phyloP scores from a whole-genome alignment of 2,329 filamentous ascomycete genomes.

The Myotisia sp. region DNA sequence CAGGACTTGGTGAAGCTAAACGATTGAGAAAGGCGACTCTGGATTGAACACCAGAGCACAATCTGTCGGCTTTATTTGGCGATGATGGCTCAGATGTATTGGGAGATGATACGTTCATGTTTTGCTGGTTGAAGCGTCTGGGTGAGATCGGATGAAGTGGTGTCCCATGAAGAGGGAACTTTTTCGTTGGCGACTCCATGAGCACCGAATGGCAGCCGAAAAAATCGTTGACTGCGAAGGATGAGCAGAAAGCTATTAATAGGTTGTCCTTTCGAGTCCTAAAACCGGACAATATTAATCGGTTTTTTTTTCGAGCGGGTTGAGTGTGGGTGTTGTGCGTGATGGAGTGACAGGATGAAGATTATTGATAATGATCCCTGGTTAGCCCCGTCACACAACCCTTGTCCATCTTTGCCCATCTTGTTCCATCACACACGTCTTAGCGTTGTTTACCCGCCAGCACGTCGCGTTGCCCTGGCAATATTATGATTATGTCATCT shows the following conservation, averaged over 20 bases:
- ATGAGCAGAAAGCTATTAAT: too few species aligned
- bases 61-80: slow-evolving; percentile 24
- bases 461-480: too few species aligned
- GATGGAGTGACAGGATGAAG: too few species aligned
- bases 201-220: not conserved
- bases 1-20: slow-evolving; percentile 21
- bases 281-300: not conserved
- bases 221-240: too few species aligned
- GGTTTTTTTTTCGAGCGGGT: not conserved
- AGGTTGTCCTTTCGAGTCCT: not conserved
- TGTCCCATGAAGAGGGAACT: slow-evolving; percentile 15
- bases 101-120: slow-evolving; percentile 25
- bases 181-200: slow-evolving; percentile 2
- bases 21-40: slow-evolving; percentile 37
- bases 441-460: too few species aligned
- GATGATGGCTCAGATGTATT: slow-evolving; percentile 24
- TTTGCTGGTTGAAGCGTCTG: slow-evolving; percentile 37
- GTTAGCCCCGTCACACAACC: too few species aligned
- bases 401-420: too few species aligned
- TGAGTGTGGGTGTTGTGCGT: not conserved
- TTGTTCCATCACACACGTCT: too few species aligned
- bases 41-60: slow-evolving; percentile 32
- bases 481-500: too few species aligned
- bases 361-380: too few species aligned
- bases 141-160: slow-evolving; percentile 34